These are phyloP conservation scores for Phytophthora citrophthora DNA, from an alignment of 352 stramenopile species.

Conservation along the genomic window DNA sequence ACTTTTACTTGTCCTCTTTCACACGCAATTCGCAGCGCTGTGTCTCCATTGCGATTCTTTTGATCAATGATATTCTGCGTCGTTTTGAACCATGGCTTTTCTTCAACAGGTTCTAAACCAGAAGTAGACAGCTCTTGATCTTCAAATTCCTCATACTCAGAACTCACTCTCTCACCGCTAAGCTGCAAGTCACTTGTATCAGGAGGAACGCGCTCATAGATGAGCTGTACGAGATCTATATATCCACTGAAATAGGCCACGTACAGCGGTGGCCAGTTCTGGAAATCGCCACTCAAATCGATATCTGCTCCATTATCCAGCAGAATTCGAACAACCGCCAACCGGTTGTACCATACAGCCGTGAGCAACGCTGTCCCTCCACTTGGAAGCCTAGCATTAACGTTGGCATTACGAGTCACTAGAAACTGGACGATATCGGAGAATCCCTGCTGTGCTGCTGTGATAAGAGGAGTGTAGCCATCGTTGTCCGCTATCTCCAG, in stretches of 20 bases:
- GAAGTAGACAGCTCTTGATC: too few relatives aligned
- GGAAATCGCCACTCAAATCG: constrained; percentile 12
- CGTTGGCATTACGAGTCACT: not conserved
- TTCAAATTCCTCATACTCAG: not conserved
- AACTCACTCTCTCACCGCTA: not conserved
- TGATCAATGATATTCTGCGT: not conserved
- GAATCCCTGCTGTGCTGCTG: constrained; percentile 10
- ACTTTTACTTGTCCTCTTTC: constrained; percentile 2
- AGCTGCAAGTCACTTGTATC: not conserved
- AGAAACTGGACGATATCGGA: constrained; percentile 14
- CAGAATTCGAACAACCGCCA: constrained; percentile 13
- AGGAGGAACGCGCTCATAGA: constrained; percentile 6
- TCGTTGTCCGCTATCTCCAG: constrained; percentile 12
- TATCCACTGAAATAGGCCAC: constrained; percentile 1
- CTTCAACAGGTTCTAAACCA: too few relatives aligned
- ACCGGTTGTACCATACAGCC: not conserved
- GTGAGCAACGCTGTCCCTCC: constrained; percentile 13
- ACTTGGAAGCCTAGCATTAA: constrained; percentile 9
- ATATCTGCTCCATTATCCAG: constrained; percentile 12
- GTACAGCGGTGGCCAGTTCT: constrained; percentile 1
- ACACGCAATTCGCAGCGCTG: constrained; percentile 9
- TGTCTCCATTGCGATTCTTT: constrained; percentile 6
- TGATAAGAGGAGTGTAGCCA: constrained; percentile 18
- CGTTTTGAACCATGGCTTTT: too few relatives aligned
- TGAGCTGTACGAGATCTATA: constrained; percentile 15